These are phyloP conservation scores for Suillus decipiens DNA, from an alignment of 768 basidiomycete genomes.

Conservation along the genomic window DNA sequence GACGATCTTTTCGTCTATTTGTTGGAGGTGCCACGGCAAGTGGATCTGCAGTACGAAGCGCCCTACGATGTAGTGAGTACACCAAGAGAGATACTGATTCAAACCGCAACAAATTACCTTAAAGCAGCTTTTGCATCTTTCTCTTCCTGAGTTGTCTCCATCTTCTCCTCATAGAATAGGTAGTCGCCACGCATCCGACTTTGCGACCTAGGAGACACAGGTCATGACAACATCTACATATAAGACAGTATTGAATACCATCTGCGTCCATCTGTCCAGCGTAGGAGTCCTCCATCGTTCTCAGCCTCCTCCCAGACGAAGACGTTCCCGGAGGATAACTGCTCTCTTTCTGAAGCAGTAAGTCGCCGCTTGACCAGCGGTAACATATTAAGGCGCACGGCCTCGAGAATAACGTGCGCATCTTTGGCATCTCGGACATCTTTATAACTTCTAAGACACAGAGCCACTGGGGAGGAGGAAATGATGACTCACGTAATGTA, in stretches of 20 bases:
- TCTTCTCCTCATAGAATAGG: constrained; percentile 82
- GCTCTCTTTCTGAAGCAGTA: constrained; percentile 68
- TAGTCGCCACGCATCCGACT: constrained; percentile 84
- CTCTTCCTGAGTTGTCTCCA: constrained; percentile 78
- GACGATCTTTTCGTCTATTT: constrained; percentile 72
- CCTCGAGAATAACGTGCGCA: constrained; percentile 75
- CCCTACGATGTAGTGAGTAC: constrained; percentile 37
- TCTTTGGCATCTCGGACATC: constrained; percentile 82
- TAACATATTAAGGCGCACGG: constrained; percentile 67
- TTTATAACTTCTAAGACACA: constrained; percentile 27
- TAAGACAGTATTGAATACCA: constrained; percentile 47
- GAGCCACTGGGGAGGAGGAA: neutral
- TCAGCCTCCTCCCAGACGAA: constrained; percentile 89
- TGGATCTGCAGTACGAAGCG: constrained; percentile 62
- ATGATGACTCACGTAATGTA: constrained; percentile 28
- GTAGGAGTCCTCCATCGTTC: constrained; percentile 61
- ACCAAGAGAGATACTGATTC: constrained; percentile 15
- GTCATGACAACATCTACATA: constrained; percentile 2
- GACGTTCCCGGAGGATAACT: constrained; percentile 70
- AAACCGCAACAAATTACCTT: constrained; percentile 44
- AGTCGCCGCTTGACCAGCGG: constrained; percentile 73
- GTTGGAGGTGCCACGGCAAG: constrained; percentile 57
- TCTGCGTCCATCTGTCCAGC: constrained; percentile 83
- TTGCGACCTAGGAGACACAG: constrained; percentile 60
- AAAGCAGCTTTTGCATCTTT: constrained; percentile 79